Evolutionary conservation across 148 eudicot species (phyloP).

Genomic region (Dysphania ambrosioides): DNA sequence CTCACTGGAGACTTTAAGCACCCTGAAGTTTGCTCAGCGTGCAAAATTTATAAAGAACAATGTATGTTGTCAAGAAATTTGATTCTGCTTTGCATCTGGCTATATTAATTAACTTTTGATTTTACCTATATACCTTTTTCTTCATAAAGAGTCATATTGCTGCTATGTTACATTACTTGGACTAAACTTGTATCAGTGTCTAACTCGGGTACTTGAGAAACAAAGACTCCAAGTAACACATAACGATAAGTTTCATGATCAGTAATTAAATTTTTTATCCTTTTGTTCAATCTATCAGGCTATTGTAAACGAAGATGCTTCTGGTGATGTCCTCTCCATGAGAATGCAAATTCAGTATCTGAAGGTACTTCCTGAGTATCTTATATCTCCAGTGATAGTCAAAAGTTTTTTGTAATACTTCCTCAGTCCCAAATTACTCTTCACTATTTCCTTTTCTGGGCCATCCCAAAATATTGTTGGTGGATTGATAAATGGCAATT

Average conservation of each 20-base stretch:
- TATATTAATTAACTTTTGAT: background rate
- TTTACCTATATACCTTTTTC: no score
- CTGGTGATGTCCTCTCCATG: conserved; percentile 97
- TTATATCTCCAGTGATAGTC: no score
- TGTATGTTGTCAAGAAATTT: conserved; percentile 44
- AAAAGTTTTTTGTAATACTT: no score
- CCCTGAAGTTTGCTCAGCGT: conserved; percentile 96
- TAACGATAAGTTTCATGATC: background rate
- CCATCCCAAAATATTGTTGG: no score
- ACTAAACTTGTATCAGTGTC: no score
- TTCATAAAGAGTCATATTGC: no score
- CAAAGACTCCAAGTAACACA: no score
- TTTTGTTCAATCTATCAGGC: conserved; percentile 46
- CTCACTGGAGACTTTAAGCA: conserved; percentile 90
- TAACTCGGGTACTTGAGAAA: no score
- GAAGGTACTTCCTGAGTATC: conserved; percentile 51
- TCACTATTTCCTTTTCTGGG: no score
- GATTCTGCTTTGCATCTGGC: background rate
- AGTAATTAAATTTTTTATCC: background rate
- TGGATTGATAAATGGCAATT: background rate
- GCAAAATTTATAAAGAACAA: conserved; percentile 96
- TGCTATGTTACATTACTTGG: no score
- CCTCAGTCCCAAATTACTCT: no score
- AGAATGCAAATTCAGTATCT: conserved; percentile 89
- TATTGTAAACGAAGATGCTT: conserved; percentile 96